Evolutionary conservation across 306 rosid genomes (phyloP), one percentile per base, ranked within the genome.

Genomic region (Benincasa hispida): DNA sequence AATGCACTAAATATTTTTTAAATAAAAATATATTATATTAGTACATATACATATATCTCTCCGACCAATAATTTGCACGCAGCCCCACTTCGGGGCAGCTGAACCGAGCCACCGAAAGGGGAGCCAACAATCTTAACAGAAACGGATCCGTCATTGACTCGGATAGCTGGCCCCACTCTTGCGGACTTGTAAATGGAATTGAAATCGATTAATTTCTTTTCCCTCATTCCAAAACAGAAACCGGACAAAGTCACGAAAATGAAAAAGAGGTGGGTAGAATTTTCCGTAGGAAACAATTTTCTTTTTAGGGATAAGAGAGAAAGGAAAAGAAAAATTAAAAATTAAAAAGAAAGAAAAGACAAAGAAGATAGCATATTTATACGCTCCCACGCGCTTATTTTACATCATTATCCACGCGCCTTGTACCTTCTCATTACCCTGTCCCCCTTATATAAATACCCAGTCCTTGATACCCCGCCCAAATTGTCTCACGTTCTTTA

Each of bases 261-360:
- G 39, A 70, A 70, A 70, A 47, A 41, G 76, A 14, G 57, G 76
- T 70, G 76, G 76, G 76, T 70, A 70, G 76, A 70, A 70, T 70
- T 70, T 70, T 70, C 76, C 76, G 76, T 70, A 15, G 39, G 14
- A 70, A 70, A 25, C 76, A 70, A 70, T 47, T 47, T 70, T 70
- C 57, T 70, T 70, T 70, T 70, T 74, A 37, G 18, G 62, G 62
- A 32, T 28, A 51, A 10, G 21, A 74, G 24, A 27, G 2, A 25
- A 27, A 25, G 4, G 15, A 2, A 69, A 22, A 21, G 12, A 0
- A 8, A 39, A 42, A 17, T 1, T 14, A 12, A 48, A 17, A 27
- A 17, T 10, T 0, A 18, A 17, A 28, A 0, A 50, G 50, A 48
- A 17, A 10, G 1, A 50, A 27, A 27, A 13, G 57, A 55, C n/a